These are phyloP conservation scores for Luffa acutangula DNA, from an alignment of 306 rosid species.

Conservation along the genomic window DNA sequence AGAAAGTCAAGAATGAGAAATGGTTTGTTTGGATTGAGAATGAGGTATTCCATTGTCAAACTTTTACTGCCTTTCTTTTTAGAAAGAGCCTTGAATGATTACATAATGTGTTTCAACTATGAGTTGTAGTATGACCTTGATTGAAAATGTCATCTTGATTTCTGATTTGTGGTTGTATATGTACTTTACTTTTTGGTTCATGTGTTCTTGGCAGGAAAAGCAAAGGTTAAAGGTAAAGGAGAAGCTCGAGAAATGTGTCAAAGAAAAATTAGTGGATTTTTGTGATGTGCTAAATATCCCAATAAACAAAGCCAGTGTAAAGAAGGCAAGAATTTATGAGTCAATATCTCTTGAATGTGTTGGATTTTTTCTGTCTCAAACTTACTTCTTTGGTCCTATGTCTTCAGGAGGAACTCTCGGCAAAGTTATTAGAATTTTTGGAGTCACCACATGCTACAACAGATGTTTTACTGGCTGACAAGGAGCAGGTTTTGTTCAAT, in stretches of 20 bases:
- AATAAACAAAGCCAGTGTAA: constrained; percentile 42
- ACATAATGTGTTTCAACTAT: not conserved
- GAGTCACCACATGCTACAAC: constrained; percentile 90
- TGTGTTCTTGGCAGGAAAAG: constrained; percentile 47
- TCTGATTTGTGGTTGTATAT: not conserved
- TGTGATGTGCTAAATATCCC: constrained; percentile 88
- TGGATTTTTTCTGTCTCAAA: not conserved
- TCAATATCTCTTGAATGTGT: not conserved
- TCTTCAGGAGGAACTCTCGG: constrained; percentile 83
- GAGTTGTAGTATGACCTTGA: constrained; percentile 1
- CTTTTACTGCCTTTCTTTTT: not conserved
- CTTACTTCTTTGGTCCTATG: not conserved
- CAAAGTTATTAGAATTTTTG: constrained; percentile 76
- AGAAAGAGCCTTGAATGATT: not conserved
- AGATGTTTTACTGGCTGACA: constrained; percentile 73
- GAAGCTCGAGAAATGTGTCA: constrained; percentile 81
- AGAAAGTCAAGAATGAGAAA: too few species aligned
- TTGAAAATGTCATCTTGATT: not conserved
- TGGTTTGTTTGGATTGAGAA: constrained; percentile 80
- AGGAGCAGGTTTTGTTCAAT: constrained; percentile 53
- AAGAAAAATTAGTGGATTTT: constrained; percentile 76
- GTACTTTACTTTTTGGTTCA: not conserved
- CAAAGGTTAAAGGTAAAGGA: constrained; percentile 72
- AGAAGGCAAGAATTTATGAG: constrained; percentile 45
- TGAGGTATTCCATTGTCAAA: constrained; percentile 37